Percentiles rank a stretch among this genome's conserved stretches.
Evolutionary conservation across 108 stramenopile species (phyloP).

Genomic region (Cyclotella kingstonii): DNA sequence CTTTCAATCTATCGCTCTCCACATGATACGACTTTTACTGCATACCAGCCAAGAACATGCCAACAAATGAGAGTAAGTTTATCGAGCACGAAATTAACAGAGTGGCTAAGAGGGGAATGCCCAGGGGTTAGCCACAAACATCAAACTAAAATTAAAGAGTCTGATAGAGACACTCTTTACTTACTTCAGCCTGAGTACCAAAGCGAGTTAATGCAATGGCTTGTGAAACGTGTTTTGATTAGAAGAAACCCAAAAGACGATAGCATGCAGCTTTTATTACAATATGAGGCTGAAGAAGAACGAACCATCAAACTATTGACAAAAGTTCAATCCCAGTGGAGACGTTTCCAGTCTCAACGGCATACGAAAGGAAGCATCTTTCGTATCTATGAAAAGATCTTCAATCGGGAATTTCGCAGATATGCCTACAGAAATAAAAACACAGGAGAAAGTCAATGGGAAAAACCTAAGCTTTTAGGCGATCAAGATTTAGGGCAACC

Average conservation of each 20-base stretch:
- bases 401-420: constrained; percentile 28
- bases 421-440: constrained; percentile 48
- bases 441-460: constrained; percentile 43
- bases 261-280: constrained; percentile 30
- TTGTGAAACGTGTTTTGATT: constrained; percentile 42
- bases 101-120: constrained; percentile 15
- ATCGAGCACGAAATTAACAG: constrained; percentile 11
- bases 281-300: constrained; percentile 49
- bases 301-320: constrained; percentile 26
- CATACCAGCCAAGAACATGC: constrained; percentile 37
- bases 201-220: constrained; percentile 43
- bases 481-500: constrained; percentile 43
- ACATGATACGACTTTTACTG: constrained; percentile 40
- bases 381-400: constrained; percentile 51
- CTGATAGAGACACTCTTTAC: constrained; percentile 7
- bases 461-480: constrained; percentile 47
- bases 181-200: constrained; percentile 24
- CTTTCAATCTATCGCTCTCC: constrained; percentile 40
- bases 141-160: neutral
- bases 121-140: neutral
- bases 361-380: constrained; percentile 20
- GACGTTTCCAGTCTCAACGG: constrained; percentile 26
- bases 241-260: constrained; percentile 25
- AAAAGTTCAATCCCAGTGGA: constrained; percentile 52
- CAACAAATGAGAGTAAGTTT: constrained; percentile 25